Percentiles rank a stretch among this genome's conserved stretches.
phyloP scores from a whole-genome alignment of 352 stramenopile species.

The Pythium periplocum region DNA sequence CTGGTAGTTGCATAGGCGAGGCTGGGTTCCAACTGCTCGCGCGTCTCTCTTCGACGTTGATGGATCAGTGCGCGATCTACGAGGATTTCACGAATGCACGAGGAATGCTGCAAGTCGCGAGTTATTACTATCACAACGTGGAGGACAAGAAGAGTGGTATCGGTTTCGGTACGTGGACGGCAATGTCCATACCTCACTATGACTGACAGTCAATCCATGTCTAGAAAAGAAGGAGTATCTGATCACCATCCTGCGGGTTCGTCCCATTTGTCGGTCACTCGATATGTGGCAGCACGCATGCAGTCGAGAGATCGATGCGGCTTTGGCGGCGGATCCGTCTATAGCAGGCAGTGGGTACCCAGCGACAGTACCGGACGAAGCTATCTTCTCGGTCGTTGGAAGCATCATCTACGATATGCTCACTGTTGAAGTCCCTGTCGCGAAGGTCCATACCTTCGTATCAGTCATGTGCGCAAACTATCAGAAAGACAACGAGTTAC shows the following conservation, averaged over 20 bases:
- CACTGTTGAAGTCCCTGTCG: constrained; percentile 64
- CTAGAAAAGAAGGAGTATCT: constrained; percentile 81
- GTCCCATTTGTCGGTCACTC: constrained; percentile 69
- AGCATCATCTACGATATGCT: constrained; percentile 86
- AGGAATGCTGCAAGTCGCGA: constrained; percentile 71
- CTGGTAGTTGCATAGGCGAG: constrained; percentile 72
- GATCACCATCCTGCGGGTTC: constrained; percentile 43
- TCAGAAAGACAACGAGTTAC: constrained; percentile 61
- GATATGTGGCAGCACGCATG: constrained; percentile 86
- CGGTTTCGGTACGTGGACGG: constrained; percentile 49
- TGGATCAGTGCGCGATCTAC: constrained; percentile 70
- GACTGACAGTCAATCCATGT: background rate
- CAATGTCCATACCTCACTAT: no score
- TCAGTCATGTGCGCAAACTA: constrained; percentile 81
- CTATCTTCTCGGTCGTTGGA: constrained; percentile 81
- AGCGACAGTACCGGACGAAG: constrained; percentile 47
- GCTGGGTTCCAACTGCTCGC: constrained; percentile 59
- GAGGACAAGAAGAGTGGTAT: constrained; percentile 71
- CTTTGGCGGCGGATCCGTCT: constrained; percentile 31
- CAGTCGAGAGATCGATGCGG: constrained; percentile 65
- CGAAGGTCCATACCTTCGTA: constrained; percentile 75
- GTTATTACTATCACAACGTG: constrained; percentile 77
- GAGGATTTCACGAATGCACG: constrained; percentile 81
- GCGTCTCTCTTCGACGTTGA: constrained; percentile 46
- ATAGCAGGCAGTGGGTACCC: constrained; percentile 22